A percentile compares a stretch with the other conserved stretches of the same genome.
These are phyloP conservation scores for Trichoderma afroharzianum DNA, from an alignment of 2,329 filamentous ascomycete genomes.

Conservation along the genomic window DNA sequence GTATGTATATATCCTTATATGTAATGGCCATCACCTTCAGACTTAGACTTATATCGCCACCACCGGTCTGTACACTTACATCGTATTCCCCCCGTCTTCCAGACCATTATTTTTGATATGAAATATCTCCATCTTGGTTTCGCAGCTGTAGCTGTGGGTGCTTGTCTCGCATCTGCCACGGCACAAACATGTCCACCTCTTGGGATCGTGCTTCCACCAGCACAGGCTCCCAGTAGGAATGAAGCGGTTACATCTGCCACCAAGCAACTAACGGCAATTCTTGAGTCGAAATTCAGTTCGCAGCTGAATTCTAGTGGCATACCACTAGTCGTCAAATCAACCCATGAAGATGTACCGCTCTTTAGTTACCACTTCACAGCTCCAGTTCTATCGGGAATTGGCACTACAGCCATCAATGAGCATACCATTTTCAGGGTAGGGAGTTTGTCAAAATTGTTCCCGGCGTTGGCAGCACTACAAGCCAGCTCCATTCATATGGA, in stretches of 20 bases:
- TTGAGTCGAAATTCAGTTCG: not conserved
- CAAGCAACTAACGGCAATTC: not conserved
- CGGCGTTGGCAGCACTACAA: conserved; percentile 31
- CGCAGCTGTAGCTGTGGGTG: not conserved
- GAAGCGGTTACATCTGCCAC: not conserved
- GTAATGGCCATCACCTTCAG: not conserved
- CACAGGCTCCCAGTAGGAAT: not conserved
- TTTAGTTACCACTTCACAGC: not conserved
- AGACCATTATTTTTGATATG: not conserved
- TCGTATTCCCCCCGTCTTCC: not conserved
- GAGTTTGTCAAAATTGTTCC: conserved; percentile 34
- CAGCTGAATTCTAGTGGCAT: not conserved
- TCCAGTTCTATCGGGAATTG: conserved; percentile 20
- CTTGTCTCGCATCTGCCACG: not conserved
- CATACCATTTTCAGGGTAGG: conserved; percentile 36
- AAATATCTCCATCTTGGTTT: not conserved
- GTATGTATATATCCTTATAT: not conserved
- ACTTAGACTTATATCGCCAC: not conserved
- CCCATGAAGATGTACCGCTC: not conserved
- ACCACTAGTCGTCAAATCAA: not conserved
- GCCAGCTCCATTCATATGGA: conserved; percentile 20
- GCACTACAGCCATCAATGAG: conserved; percentile 26
- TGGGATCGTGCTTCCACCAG: not conserved
- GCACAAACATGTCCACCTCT: not conserved
- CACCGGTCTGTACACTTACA: not conserved